phyloP scores from a whole-genome alignment of 768 basidiomycete genomes.

The Russula compacta region DNA sequence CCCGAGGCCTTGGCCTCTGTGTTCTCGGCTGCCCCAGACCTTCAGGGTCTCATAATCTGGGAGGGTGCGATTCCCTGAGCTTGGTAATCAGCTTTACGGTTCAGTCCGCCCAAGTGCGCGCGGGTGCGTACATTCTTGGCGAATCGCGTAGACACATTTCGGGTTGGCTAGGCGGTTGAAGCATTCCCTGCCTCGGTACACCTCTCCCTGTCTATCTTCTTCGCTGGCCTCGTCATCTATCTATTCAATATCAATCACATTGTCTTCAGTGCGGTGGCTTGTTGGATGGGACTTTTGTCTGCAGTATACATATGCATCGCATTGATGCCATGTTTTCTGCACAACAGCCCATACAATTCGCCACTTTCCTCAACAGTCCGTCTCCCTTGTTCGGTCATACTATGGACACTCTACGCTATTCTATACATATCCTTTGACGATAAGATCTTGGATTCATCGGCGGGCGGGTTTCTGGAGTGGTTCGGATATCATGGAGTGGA shows the following conservation, averaged over 20 bases:
- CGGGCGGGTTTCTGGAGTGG: too few species aligned
- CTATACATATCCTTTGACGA: too few species aligned
- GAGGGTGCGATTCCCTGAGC: too few species aligned
- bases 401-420: too few species aligned
- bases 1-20: too few species aligned
- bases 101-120: neutral
- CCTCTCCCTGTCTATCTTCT: neutral
- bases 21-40: too few species aligned
- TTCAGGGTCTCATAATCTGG: too few species aligned
- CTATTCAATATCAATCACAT: neutral
- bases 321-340: neutral
- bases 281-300: neutral
- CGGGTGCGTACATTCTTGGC: neutral
- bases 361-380: too few species aligned
- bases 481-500: neutral
- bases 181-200: neutral
- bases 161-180: neutral
- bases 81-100: too few species aligned
- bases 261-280: neutral
- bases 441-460: too few species aligned
- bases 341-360: too few species aligned
- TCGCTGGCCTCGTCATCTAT: neutral
- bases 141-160: neutral
- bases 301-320: neutral
- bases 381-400: too few species aligned